These are phyloP conservation scores for Torulaspora delbrueckii DNA, from an alignment of 805 yeast species.

Conservation along the genomic window DNA sequence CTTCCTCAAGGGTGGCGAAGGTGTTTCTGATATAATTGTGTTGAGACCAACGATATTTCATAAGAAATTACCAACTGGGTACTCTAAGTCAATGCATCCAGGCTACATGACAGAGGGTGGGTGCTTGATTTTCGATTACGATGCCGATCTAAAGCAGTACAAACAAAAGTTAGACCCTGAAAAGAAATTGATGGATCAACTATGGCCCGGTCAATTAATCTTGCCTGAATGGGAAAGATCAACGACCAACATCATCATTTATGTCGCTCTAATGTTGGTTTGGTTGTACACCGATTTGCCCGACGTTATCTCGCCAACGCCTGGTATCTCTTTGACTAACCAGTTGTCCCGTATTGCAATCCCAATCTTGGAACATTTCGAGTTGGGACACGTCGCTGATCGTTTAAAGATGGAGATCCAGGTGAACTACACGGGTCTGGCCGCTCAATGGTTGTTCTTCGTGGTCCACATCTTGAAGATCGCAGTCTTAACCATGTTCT, in stretches of 20 bases:
- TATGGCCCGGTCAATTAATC: constrained; percentile 89
- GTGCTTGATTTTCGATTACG: constrained; percentile 60
- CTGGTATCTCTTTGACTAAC: constrained; percentile 77
- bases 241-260: constrained; percentile 14
- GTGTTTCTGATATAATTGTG: constrained; percentile 53
- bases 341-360: constrained; percentile 41
- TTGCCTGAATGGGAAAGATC: constrained; percentile 33
- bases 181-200: constrained; percentile 52
- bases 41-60: constrained; percentile 79
- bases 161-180: constrained; percentile 44
- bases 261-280: constrained; percentile 36
- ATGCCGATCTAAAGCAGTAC: constrained; percentile 48
- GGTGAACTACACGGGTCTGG: constrained; percentile 36
- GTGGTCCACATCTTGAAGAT: constrained; percentile 64
- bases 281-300: constrained; percentile 97
- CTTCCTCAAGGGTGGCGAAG: constrained; percentile 39
- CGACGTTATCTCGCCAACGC: constrained; percentile 83
- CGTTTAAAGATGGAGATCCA: constrained; percentile 48
- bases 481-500: constrained; percentile 47
- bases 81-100: constrained; percentile 50
- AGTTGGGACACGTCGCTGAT: constrained; percentile 41
- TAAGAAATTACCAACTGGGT: constrained; percentile 57
- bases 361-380: constrained; percentile 34
- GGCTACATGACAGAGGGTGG: constrained; percentile 82
- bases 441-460: constrained; percentile 66